phyloP scores from a whole-genome alignment of 2,329 filamentous ascomycete species.

The Mycosphaerella sp. region DNA sequence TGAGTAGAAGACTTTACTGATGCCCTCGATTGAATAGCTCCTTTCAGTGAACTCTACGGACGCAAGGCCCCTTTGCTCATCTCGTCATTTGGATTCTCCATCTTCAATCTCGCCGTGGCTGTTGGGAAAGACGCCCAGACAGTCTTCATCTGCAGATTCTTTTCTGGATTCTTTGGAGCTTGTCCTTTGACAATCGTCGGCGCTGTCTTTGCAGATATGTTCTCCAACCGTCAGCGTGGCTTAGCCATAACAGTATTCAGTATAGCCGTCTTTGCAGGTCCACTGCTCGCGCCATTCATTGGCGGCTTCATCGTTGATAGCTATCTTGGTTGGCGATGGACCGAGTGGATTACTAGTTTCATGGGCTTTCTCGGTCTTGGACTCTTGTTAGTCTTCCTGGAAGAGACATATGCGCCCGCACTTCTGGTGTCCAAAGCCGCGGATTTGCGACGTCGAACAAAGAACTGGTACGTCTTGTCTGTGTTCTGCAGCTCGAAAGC shows the following conservation, averaged over 20 bases:
- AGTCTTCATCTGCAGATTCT: slow-evolving; percentile 36
- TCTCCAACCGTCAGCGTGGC: slow-evolving; percentile 28
- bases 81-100: slow-evolving; percentile 32
- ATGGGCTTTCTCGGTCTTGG: slow-evolving; percentile 50
- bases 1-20: too few relatives aligned
- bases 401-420: slow-evolving; percentile 54
- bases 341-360: slow-evolving; percentile 45
- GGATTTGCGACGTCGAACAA: slow-evolving; percentile 49
- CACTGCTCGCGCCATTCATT: slow-evolving; percentile 30
- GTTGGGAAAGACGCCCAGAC: slow-evolving; percentile 36
- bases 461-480: slow-evolving; percentile 43
- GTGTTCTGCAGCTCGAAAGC: background rate
- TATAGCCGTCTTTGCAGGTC: slow-evolving; percentile 33
- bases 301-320: slow-evolving; percentile 31
- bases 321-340: slow-evolving; percentile 48
- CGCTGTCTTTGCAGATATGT: slow-evolving; percentile 41
- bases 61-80: slow-evolving; percentile 29
- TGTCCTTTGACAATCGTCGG: slow-evolving; percentile 44
- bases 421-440: slow-evolving; percentile 52
- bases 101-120: slow-evolving; percentile 46
- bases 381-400: slow-evolving; percentile 47
- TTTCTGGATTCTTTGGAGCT: slow-evolving; percentile 34
- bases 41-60: slow-evolving; percentile 41
- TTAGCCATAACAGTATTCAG: slow-evolving; percentile 35
- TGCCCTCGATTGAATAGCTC: slow-evolving; percentile 32